These are phyloP conservation scores for Mycena vitilis DNA, from an alignment of 768 basidiomycete species.

Conservation along the genomic window DNA sequence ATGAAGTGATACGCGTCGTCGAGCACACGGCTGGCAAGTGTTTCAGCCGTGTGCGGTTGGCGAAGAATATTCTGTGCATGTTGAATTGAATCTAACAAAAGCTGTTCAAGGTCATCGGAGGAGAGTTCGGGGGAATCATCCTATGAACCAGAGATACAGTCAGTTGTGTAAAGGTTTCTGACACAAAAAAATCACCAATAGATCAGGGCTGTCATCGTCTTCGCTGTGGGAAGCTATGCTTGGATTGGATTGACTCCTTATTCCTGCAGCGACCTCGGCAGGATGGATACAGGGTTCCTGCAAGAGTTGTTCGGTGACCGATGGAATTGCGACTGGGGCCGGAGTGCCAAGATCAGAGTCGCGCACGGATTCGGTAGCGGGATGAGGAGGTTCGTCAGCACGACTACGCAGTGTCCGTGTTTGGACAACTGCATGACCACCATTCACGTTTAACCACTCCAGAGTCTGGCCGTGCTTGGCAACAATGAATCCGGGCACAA, in stretches of 20 bases:
- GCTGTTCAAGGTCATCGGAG: slow-evolving; percentile 7
- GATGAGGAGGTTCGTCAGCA: slow-evolving; percentile 16
- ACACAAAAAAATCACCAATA: slow-evolving; percentile 1
- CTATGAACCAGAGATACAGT: not conserved
- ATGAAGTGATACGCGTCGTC: slow-evolving; percentile 24
- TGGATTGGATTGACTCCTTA: not conserved
- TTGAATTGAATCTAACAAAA: slow-evolving; percentile 2
- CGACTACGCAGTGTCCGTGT: slow-evolving; percentile 31
- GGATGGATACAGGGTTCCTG: slow-evolving; percentile 5
- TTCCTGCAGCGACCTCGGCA: slow-evolving; percentile 2
- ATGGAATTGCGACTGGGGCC: slow-evolving; percentile 18
- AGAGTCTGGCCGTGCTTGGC: slow-evolving; percentile 30
- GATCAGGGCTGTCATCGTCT: not conserved
- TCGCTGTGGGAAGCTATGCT: not conserved
- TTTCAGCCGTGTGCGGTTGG: not conserved
- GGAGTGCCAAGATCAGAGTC: slow-evolving; percentile 19
- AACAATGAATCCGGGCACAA: slow-evolving; percentile 26
- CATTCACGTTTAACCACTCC: slow-evolving; percentile 18
- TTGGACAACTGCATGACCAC: slow-evolving; percentile 25
- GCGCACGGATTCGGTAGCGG: slow-evolving; percentile 4
- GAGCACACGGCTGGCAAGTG: slow-evolving; percentile 8
- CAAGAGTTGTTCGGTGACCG: slow-evolving; percentile 4
- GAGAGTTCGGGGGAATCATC: not conserved
- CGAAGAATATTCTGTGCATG: not conserved
- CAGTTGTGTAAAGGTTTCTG: not conserved